Base-by-base conservation (phyloP, 2,329 filamentous ascomycete genomes). In the Lasiodiplodia citricola region DNA sequence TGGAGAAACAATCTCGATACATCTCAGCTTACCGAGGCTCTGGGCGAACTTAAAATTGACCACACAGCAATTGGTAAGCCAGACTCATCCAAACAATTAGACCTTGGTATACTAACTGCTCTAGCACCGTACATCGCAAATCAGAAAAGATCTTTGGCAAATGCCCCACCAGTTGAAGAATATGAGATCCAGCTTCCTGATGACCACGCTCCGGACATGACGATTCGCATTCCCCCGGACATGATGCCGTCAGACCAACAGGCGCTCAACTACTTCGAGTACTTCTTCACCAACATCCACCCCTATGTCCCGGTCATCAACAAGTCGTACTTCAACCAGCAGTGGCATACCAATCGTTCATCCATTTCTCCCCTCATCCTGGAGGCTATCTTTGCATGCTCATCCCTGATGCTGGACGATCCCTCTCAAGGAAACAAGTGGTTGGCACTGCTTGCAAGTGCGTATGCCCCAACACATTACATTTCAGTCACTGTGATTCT, bases 271-370 rank as follows among this genome's bases (percentile, higher is more conserved):
- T 97, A 96, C 77, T 97, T 98, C 77, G 90, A 96, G 50, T 91
- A 97, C 54, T 98, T 93, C 78, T 98, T 98, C 79, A 84, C 86
- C 41, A 90, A 97, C 73, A 92, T 97, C 38, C 96, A 98, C 75
- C 94, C 94, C 0, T 98, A 97, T 74, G 90, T 96, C 2, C 95
- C 95, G 0, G 93, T 98, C 3, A 83, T 98, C 66, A 94, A 96
- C 81, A 92, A 93, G 75, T 83, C 87, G 2, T 85, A 91, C 50
- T 92, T 98, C 74, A 97, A 96, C 75, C 90, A 93, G 54, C 94
- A 97, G 81, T 98, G 95, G 95, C 89, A 92, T 68, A 90, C 88
- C 18, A 91, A 94, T 70, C 88, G 92, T 69, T 87, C 91, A n/a
- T 88, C 91, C 0, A 94, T 98, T 37, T 97, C 96, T 0, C 94